Conservation (phyloP, 345 rosid species). For the Aurinia saxatilis region DNA sequence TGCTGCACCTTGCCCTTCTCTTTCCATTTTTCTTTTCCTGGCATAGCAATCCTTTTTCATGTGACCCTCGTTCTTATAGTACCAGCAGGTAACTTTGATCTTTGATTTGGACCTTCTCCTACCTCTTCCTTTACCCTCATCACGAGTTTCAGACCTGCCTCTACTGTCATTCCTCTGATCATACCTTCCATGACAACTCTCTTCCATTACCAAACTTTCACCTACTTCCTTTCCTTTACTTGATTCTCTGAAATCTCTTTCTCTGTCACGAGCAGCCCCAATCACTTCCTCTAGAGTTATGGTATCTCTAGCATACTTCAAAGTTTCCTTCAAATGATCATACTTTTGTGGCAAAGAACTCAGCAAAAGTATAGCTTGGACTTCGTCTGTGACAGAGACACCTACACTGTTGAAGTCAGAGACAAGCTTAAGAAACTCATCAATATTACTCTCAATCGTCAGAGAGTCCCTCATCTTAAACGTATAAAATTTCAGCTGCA, state of each 20-base stretch:
- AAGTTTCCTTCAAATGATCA: neutral
- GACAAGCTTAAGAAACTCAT: neutral
- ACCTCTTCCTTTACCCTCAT: neutral
- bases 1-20: neutral
- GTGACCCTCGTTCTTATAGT: neutral
- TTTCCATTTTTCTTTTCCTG: neutral
- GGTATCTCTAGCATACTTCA: neutral
- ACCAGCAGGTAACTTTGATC: neutral
- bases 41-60: neutral
- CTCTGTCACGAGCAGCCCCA: neutral
- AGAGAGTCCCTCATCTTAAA: neutral
- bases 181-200: too few species aligned
- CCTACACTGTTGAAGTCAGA: neutral
- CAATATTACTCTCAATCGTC: neutral
- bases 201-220: neutral
- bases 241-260: neutral
- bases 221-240: neutral
- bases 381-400: neutral
- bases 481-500: neutral
- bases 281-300: neutral
- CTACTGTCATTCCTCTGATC: neutral
- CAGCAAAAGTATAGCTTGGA: neutral
- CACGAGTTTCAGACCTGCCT: neutral
- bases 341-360: neutral
- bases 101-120: neutral